Evolutionary conservation across 2,329 filamentous ascomycete genomes (phyloP), one percentile per base, ranked within the genome.

Genomic region (Botryosphaeria dothidea): DNA sequence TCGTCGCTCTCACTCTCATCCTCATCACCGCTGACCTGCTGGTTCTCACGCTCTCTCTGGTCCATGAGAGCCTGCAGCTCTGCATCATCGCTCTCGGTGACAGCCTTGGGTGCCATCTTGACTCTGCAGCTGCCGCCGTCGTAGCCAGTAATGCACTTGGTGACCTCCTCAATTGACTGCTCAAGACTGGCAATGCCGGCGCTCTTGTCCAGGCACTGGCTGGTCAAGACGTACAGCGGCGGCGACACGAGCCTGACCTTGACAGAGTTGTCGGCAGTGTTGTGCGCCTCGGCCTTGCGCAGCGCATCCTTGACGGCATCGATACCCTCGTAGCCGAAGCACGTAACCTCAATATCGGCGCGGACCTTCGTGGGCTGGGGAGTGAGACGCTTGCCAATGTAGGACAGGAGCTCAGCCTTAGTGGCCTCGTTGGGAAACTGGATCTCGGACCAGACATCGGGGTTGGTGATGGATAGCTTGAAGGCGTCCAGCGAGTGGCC

Each of bases 91-190:
- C 93, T 96, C 85, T 98, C 96, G 1, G 95, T 99, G 68, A 99
- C 95, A 4, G 96, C 95, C 88, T 98, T 98, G 71, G 95, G 95
- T 74, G 95, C 93, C 95, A 99, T 99, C 88, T 96, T 97, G 72
- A 97, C 90, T 48, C 90, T 86, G 75, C 94, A 90, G 75, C 88
- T 88, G 67, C 95, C 95, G 62, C 91, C 91, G 0, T 91, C 86
- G 51, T 80, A 84, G 76, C 89, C 87, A 15, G 27, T 23, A 76
- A 99, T 99, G 78, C 86, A 93, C 74, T 83, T 86, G 72, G 90
- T 86, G 73, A 99, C 93, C 72, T 93, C 92, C 73, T 91, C 85
- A 72, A 99, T 99, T 19, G 95, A 92, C 75, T 92, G 90, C 79
- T 97, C 92, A 71, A 99, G 83, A 68, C 90, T 87, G 67, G 88